These are phyloP conservation scores for Austroboletus festivus DNA, from an alignment of 768 basidiomycete species.

Conservation along the genomic window DNA sequence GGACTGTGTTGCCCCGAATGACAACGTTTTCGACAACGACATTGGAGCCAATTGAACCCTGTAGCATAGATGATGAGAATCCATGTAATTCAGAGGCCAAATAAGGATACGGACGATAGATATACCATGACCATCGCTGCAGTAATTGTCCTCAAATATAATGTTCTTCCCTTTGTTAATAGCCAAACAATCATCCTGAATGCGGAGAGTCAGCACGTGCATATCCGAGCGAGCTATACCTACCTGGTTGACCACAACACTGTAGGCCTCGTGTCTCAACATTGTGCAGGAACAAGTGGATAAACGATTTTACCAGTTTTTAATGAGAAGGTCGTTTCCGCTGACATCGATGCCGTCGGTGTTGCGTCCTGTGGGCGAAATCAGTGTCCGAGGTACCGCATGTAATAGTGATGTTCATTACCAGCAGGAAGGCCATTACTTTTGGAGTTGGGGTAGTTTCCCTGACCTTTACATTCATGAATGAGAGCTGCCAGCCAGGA, in stretches of 20 bases:
- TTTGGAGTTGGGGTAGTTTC: conserved; percentile 48
- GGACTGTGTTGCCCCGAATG: conserved; percentile 51
- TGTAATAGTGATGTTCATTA: not conserved
- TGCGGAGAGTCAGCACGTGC: not conserved
- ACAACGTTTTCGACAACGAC: conserved; percentile 44
- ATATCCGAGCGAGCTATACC: not conserved
- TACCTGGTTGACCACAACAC: conserved; percentile 28
- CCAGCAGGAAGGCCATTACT: conserved; percentile 51
- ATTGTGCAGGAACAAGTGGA: not conserved
- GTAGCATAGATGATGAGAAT: not conserved
- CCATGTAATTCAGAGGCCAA: not conserved
- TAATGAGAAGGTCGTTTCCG: conserved; percentile 36
- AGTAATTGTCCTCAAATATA: conserved; percentile 48
- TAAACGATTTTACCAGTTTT: conserved; percentile 12
- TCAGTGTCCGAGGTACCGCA: not conserved
- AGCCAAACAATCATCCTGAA: conserved; percentile 62
- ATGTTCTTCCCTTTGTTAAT: conserved; percentile 45
- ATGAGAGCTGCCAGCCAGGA: not conserved
- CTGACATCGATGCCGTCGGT: conserved; percentile 50
- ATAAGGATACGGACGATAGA: conserved; percentile 39
- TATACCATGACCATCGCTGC: conserved; percentile 62
- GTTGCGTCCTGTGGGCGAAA: conserved; percentile 36
- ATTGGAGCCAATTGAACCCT: conserved; percentile 56
- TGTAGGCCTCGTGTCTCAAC: conserved; percentile 3
- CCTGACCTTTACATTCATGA: conserved; percentile 40